Evolutionary conservation across 1,284 basidiomycete genomes (phyloP).

Genomic region (Marasmius fiardii): DNA sequence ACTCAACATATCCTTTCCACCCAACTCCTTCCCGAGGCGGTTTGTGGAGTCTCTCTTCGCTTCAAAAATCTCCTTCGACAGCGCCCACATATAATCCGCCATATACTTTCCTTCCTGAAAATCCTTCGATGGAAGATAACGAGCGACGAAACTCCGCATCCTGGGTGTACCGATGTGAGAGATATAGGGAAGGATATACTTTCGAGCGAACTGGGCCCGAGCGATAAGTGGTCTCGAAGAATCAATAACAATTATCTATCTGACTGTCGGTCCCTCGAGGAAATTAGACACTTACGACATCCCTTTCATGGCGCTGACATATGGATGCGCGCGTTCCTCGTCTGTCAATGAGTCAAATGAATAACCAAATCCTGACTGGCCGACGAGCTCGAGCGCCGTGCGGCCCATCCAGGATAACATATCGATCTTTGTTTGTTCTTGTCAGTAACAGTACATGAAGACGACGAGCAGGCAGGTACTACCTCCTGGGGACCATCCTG

Average conservation of each 20-base stretch:
- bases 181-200: constrained; percentile 27
- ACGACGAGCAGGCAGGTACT: not conserved
- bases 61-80: constrained; percentile 33
- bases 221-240: not conserved
- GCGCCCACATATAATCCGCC: constrained; percentile 33
- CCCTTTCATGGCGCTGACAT: constrained; percentile 27
- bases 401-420: constrained; percentile 16
- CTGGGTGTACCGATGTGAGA: constrained; percentile 29
- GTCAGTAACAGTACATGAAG: no score
- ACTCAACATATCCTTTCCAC: constrained; percentile 45
- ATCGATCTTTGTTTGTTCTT: constrained; percentile 1
- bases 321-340: constrained; percentile 22
- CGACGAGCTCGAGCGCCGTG: constrained; percentile 24
- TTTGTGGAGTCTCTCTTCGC: constrained; percentile 31
- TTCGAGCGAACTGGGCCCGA: constrained; percentile 8
- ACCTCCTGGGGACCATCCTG: not conserved
- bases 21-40: not conserved
- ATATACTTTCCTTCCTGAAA: constrained; percentile 33
- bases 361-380: constrained; percentile 34
- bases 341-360: constrained; percentile 34
- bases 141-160: constrained; percentile 32
- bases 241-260: not conserved
- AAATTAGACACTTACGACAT: constrained; percentile 16
- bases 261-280: no score
- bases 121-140: constrained; percentile 29